Evolutionary conservation across 2,329 filamentous ascomycete species (phyloP), one percentile per base, ranked within the genome.

Genomic region (Shiraia sp.): DNA sequence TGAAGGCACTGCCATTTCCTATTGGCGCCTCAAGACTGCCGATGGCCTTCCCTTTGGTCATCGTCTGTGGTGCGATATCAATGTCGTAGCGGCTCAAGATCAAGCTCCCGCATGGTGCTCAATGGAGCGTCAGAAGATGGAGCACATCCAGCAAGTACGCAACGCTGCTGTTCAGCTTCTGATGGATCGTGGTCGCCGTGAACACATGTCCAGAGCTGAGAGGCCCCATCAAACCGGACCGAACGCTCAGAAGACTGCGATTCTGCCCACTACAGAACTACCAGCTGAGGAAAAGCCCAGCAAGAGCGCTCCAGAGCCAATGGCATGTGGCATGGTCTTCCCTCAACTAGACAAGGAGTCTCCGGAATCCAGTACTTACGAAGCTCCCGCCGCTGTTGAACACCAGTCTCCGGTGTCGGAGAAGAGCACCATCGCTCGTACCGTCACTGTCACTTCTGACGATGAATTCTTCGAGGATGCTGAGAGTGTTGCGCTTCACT

Each of bases 331-430:
- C 59, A 96, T 97, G 90, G 91, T 97, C 65, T 97, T 97, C 80
- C 93, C 93, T 47, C 95, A 88, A 70, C 80, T 97, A 27, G 90
- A 96, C 58, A 96, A 95, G 74, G 93, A 97, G 72, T 95, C 90
- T 8, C 90, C 91, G 2, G 78, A 82, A 32, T 79, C 86, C 14
- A 95, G 90, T 73, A 80, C 87, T n/a, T 84, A 95, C 58, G 77
- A 88, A 65, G 76, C 79, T n/a, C 40, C 49, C 13, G 69, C 66
- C 30, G 57, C 60, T 17, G 47, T 42, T 52, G 62, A 60, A 48
- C 46, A 52, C 4, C 46, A 57, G 26, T 55, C 58, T 30, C 57
- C 54, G 6, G 43, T 45, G 10, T 53, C 59, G 6, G 54, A 59
- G 44, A 63, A 47, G 48, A 56, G 61, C 40, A 62, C 66, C 6